These are phyloP conservation scores for Fistulinella cinereoalba DNA, from an alignment of 1,284 basidiomycete species.

Conservation along the genomic window DNA sequence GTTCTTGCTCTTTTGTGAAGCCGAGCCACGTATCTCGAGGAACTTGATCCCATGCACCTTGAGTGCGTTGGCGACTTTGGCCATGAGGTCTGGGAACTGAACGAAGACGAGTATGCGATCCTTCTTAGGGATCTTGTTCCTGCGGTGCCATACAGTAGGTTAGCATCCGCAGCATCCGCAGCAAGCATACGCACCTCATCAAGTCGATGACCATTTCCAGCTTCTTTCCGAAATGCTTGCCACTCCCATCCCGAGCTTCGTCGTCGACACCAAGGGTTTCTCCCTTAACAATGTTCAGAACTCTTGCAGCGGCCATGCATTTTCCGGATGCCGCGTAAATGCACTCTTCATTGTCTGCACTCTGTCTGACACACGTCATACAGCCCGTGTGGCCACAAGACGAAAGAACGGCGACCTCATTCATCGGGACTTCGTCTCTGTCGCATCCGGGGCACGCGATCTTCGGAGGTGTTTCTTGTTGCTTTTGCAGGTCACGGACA, in stretches of 20 bases:
- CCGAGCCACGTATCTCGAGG: slow-evolving; percentile 80
- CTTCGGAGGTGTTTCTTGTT: slow-evolving; percentile 54
- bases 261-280: slow-evolving; percentile 84
- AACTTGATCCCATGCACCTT: slow-evolving; percentile 69
- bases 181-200: slow-evolving; percentile 61
- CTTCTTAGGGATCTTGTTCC: slow-evolving; percentile 64
- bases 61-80: slow-evolving; percentile 85
- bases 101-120: slow-evolving; percentile 91
- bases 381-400: slow-evolving; percentile 91
- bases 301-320: slow-evolving; percentile 72
- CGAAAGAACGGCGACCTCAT: slow-evolving; percentile 80
- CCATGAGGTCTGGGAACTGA: slow-evolving; percentile 90
- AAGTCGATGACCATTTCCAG: slow-evolving; percentile 81
- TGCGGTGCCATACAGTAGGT: slow-evolving; percentile 31
- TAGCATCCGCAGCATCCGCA: slow-evolving; percentile 2
- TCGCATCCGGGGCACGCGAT: slow-evolving; percentile 63
- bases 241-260: slow-evolving; percentile 62
- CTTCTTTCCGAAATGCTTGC: slow-evolving; percentile 86
- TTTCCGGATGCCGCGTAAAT: slow-evolving; percentile 64
- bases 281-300: slow-evolving; percentile 80
- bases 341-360: slow-evolving; percentile 79
- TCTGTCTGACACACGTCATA: slow-evolving; percentile 64
- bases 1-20: slow-evolving; percentile 73
- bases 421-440: slow-evolving; percentile 53
- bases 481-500: slow-evolving; percentile 83